Percentiles rank a stretch among this genome's conserved stretches.
These are phyloP conservation scores for Fusarium sp. DNA, from an alignment of 2,329 filamentous ascomycete genomes.

Conservation along the genomic window DNA sequence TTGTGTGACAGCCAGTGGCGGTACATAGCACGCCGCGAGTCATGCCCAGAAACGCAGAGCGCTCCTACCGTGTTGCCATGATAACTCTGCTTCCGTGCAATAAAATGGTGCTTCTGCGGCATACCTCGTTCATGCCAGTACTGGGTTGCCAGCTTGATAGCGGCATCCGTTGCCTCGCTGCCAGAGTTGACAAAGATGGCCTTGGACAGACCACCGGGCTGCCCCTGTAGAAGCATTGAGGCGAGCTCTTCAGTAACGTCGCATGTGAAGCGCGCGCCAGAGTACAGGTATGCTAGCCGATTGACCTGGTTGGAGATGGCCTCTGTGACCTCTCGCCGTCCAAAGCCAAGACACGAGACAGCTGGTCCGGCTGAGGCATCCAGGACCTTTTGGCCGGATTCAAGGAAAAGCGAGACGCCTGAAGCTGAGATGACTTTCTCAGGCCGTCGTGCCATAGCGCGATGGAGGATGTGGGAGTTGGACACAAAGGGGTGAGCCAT, in stretches of 20 bases:
- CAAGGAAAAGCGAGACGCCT: background rate
- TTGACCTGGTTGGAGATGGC: constrained; percentile 7
- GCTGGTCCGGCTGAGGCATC: background rate
- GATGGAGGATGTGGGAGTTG: background rate
- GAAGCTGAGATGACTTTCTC: background rate
- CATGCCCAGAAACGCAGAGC: constrained; percentile 52
- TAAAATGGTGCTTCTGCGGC: constrained; percentile 53
- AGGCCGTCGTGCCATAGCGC: background rate
- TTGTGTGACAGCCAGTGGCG: constrained; percentile 27
- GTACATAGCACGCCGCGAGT: constrained; percentile 21
- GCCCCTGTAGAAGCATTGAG: constrained; percentile 37
- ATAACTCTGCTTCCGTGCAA: constrained; percentile 58
- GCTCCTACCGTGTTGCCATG: constrained; percentile 63
- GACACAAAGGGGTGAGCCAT: constrained; percentile 1
- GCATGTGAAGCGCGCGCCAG: constrained; percentile 27
- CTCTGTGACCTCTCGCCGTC: background rate
- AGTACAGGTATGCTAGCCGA: constrained; percentile 23
- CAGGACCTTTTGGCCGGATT: constrained; percentile 3
- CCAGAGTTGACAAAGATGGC: constrained; percentile 3
- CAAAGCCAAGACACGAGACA: background rate
- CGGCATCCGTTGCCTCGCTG: background rate
- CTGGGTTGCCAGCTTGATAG: constrained; percentile 1
- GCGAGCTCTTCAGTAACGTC: constrained; percentile 46
- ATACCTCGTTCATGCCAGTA: constrained; percentile 57
- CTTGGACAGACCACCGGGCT: background rate